Conservation (phyloP, 176 grass and related monocot genomes). For the Echinochloa phyllopogon region DNA sequence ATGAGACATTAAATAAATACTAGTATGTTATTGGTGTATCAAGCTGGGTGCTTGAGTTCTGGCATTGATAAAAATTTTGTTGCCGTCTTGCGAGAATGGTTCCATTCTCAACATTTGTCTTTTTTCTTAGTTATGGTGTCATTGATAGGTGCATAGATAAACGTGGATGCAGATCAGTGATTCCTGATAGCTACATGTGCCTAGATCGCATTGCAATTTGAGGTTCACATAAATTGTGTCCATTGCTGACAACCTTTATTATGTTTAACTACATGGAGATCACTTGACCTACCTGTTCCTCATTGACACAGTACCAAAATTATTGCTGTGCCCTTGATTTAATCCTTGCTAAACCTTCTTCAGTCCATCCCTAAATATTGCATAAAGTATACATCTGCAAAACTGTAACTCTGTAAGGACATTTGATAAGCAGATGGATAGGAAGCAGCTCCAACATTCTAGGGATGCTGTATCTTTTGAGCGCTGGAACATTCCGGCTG, state of each 20-base stretch:
- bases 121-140: not conserved
- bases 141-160: not conserved
- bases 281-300: not conserved
- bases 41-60: not conserved
- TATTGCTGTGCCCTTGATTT: not conserved
- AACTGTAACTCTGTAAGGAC: not conserved
- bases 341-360: not conserved
- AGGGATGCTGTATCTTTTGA: not conserved
- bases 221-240: not conserved
- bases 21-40: not conserved
- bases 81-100: not conserved
- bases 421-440: not conserved
- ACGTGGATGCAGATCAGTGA: not conserved
- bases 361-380: not conserved
- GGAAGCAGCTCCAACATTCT: not conserved
- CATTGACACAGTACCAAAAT: not conserved
- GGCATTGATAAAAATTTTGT: not conserved
- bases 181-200: not conserved
- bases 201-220: not conserved
- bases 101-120: not conserved
- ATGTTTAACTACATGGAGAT: not conserved
- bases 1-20: not conserved
- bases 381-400: not conserved
- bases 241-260: not conserved
- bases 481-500: not conserved